phyloP scores from a whole-genome alignment of 2,329 filamentous ascomycete species.

The Sphaerostilbella broomeana region DNA sequence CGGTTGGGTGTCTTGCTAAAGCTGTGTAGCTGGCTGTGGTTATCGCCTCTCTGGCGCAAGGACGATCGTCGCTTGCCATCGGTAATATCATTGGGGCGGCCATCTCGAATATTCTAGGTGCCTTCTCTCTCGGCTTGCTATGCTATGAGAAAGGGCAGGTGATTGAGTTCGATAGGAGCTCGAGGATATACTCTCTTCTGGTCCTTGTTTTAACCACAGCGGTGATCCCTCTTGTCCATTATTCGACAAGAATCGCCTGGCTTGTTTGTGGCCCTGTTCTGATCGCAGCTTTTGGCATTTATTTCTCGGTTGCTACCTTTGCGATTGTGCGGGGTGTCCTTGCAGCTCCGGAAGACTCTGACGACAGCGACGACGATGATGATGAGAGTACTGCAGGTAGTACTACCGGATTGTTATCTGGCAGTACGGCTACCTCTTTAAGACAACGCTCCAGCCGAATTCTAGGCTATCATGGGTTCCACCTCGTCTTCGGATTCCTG shows the following conservation, averaged over 20 bases:
- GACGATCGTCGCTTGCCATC: constrained; percentile 40
- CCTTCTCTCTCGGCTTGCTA: constrained; percentile 46
- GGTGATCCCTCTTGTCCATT: neutral
- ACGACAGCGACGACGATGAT: neutral
- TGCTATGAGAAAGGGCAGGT: constrained; percentile 23
- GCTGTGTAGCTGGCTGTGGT: constrained; percentile 38
- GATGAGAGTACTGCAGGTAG: neutral
- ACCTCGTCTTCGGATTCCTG: constrained; percentile 39
- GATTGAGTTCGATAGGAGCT: constrained; percentile 38
- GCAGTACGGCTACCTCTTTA: neutral
- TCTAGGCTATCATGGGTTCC: constrained; percentile 17
- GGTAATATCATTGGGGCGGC: constrained; percentile 50
- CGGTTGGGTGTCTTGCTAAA: constrained; percentile 34
- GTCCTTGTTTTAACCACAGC: neutral
- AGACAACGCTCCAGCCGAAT: neutral
- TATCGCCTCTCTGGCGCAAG: constrained; percentile 38
- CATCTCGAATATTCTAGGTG: constrained; percentile 50
- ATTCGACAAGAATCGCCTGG: neutral
- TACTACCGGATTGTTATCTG: neutral
- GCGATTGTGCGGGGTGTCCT: constrained; percentile 1
- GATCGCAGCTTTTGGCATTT: neutral
- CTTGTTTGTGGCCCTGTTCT: constrained; percentile 1
- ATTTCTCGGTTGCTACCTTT: neutral
- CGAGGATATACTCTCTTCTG: constrained; percentile 37
- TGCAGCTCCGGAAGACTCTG: constrained; percentile 1